Evolutionary conservation across 495 filamentous ascomycete genomes (phyloP).

Genomic region (Podospora pseudopauciseta): DNA sequence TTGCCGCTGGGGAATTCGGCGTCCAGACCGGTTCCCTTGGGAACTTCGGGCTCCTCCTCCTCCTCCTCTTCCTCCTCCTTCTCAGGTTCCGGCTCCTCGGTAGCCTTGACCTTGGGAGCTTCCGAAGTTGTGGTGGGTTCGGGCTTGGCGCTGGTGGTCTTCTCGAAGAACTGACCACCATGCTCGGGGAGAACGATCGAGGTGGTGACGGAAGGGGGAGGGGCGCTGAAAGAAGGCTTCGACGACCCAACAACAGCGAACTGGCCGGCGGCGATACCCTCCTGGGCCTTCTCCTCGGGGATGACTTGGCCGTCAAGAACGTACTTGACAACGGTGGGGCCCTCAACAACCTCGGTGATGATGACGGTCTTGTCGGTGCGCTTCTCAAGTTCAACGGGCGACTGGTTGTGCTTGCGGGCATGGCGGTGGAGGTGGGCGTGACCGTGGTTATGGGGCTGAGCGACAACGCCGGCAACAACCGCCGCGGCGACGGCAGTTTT

Average conservation of each 20-base stretch:
- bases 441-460: constrained; percentile 47
- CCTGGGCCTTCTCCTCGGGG: constrained; percentile 53
- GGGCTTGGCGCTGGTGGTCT: constrained; percentile 19
- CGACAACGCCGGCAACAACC: constrained; percentile 38
- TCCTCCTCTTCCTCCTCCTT: not conserved
- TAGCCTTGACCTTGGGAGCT: constrained; percentile 7
- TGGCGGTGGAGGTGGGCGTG: constrained; percentile 38
- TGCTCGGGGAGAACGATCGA: constrained; percentile 19
- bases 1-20: constrained; percentile 74
- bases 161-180: constrained; percentile 38
- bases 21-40: constrained; percentile 53
- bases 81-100: constrained; percentile 15
- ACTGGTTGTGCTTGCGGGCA: constrained; percentile 33
- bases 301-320: constrained; percentile 56
- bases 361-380: constrained; percentile 37
- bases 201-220: constrained; percentile 31
- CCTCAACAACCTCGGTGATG: constrained; percentile 35
- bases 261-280: constrained; percentile 56
- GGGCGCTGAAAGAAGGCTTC: constrained; percentile 41
- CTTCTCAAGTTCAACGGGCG: constrained; percentile 34
- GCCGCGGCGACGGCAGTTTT: constrained; percentile 48
- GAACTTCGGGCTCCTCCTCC: constrained; percentile 15
- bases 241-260: constrained; percentile 49
- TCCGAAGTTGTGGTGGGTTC: constrained; percentile 10
- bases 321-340: constrained; percentile 57